Base-by-base conservation (phyloP, 352 stramenopile species). In the Globisporangium spinosum region DNA sequence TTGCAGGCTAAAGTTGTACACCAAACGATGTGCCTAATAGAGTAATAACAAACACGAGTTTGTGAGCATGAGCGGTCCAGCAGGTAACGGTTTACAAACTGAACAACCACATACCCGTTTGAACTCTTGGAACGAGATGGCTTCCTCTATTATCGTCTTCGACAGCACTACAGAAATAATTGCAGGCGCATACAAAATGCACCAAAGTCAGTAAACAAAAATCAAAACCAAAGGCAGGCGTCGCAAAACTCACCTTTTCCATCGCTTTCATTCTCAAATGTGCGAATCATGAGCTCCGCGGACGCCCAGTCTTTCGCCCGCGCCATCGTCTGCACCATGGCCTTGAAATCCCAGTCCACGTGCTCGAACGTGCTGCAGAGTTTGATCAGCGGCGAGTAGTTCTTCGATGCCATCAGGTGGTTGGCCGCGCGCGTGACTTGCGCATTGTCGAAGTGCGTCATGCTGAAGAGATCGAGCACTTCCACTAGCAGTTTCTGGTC, bases 401-500 rank as follows among this genome's bases (percentile, higher is more conserved):
- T 83, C 64, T 79, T 87, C 6, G 68, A 70, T 0, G 22, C 60
- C 8, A 85, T 51, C 5, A 89, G 53, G 32, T 64, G 70, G 15
- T 63, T 53, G 0, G 70, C 71, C 7, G 76, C 64, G 25, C 23
- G 47, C 35, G 29, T 54, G 27, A 88, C 69, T 13, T 62, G 57
- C 3, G 66, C 15, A 0, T 22, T 9, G 1, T 74, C 29, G 0
- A 87, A 68, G 45, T 76, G 67, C 0, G 62, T 74, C 29, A 87
- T 58, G 2, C 49, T 29, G 47, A 90, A 90, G 4, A 90, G 61
- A 9, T 88, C 82, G 15, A 88, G 29, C 4, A 90, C 72, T 47
- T 88, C 82, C 3, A 88, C 80, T 7, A 90, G 62, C 29, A 90
- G 65, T 56, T 89, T 90, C 20, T 75, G 69, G 27, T 90, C 78